Conservation (phyloP, 352 stramenopile genomes). For the Globisporangium nodosum region DNA sequence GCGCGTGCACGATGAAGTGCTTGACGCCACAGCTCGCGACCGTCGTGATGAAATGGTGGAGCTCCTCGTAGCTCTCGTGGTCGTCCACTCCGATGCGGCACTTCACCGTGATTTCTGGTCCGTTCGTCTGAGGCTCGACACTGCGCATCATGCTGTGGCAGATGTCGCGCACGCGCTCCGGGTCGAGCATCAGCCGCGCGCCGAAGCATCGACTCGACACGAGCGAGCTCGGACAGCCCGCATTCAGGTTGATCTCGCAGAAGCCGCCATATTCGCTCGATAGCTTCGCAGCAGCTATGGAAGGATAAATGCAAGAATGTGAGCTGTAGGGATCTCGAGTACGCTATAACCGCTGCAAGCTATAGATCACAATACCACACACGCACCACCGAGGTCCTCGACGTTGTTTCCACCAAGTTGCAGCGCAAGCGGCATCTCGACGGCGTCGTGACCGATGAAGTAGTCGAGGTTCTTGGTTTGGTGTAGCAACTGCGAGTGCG, state of each 20-base stretch:
- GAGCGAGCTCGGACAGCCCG: conserved; percentile 89
- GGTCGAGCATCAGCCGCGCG: conserved; percentile 96
- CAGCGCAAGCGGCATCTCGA: conserved; percentile 89
- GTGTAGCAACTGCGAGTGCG: conserved; percentile 50
- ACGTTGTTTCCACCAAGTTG: conserved; percentile 93
- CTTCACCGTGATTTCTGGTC: conserved; percentile 94
- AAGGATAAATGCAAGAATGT: background rate
- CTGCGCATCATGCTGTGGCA: conserved; percentile 80
- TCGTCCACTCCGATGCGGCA: conserved; percentile 97
- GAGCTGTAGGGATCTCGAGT: too few species aligned
- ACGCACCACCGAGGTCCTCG: conserved; percentile 63
- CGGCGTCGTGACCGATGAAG: conserved; percentile 80
- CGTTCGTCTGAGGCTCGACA: conserved; percentile 21
- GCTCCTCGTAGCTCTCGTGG: conserved; percentile 89
- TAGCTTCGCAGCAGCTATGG: conserved; percentile 51
- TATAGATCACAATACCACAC: background rate
- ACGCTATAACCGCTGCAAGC: background rate
- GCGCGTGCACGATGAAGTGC: conserved; percentile 97
- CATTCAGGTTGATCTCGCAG: conserved; percentile 96
- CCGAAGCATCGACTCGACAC: conserved; percentile 92
- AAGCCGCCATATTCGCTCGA: conserved; percentile 87
- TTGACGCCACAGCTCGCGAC: conserved; percentile 87
- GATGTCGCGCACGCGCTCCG: conserved; percentile 92
- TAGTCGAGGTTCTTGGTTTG: conserved; percentile 85
- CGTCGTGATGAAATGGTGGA: conserved; percentile 92